These are phyloP conservation scores for Amylostereum areolatum DNA, from an alignment of 1,284 basidiomycete species.

Conservation along the genomic window DNA sequence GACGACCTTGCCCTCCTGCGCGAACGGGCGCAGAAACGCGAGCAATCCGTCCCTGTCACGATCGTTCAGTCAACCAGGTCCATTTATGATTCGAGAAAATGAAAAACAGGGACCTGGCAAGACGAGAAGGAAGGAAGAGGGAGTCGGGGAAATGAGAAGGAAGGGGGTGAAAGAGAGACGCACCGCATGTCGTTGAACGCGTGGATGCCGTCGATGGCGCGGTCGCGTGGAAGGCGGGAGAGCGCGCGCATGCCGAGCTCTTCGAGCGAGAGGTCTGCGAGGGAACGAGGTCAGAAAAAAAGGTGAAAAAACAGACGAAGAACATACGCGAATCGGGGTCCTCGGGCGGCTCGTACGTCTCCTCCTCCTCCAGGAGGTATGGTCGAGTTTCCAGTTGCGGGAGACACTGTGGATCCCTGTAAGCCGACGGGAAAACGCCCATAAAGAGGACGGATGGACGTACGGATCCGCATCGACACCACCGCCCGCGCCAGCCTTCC, in stretches of 20 bases:
- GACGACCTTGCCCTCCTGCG: constrained; percentile 70
- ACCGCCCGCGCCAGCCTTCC: constrained; percentile 62
- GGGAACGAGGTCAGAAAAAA: neutral
- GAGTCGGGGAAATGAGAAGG: no score
- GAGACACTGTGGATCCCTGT: constrained; percentile 61
- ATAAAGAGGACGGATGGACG: constrained; percentile 20
- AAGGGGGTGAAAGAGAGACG: constrained; percentile 14
- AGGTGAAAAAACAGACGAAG: neutral
- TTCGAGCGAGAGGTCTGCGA: constrained; percentile 62
- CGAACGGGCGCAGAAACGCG: constrained; percentile 69
- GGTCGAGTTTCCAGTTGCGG: constrained; percentile 42
- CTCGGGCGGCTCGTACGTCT: constrained; percentile 75
- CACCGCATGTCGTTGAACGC: constrained; percentile 78
- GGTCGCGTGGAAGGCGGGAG: constrained; percentile 62
- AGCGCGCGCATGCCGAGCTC: constrained; percentile 76
- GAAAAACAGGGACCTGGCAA: no score
- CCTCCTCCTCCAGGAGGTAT: constrained; percentile 70
- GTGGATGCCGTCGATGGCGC: constrained; percentile 71
- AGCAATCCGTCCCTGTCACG: constrained; percentile 72
- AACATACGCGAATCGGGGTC: constrained; percentile 70
- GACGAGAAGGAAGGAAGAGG: no score
- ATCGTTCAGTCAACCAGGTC: neutral
- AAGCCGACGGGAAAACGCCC: constrained; percentile 5
- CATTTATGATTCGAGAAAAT: neutral
- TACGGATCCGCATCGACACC: constrained; percentile 65